A percentile compares a stretch with the other conserved stretches of the same genome.
Conservation (phyloP, 1,284 basidiomycete genomes). For the Moesziomyces aphidis region DNA sequence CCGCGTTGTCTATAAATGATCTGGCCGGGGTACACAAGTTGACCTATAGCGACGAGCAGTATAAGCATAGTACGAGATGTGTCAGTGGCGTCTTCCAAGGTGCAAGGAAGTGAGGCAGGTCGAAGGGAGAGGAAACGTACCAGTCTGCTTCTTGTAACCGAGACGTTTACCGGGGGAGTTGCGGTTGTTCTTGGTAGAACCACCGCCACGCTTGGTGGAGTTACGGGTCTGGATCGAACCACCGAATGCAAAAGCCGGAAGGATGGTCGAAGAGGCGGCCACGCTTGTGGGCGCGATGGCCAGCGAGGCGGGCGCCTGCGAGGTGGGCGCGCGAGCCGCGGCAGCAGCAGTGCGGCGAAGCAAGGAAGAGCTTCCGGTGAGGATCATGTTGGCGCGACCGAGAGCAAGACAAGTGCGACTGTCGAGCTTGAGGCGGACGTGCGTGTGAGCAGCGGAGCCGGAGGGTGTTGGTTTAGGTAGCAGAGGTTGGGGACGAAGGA, state of each 20-base stretch:
- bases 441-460: too few species aligned
- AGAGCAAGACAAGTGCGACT: neutral
- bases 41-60: constrained; percentile 25
- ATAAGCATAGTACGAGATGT: neutral
- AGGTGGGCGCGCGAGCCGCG: constrained; percentile 18
- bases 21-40: constrained; percentile 60
- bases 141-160: constrained; percentile 64
- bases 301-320: constrained; percentile 47
- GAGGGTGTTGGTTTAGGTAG: too few species aligned
- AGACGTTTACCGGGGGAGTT: constrained; percentile 66
- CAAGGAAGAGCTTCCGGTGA: constrained; percentile 23
- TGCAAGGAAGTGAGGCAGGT: too few species aligned
- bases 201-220: constrained; percentile 67
- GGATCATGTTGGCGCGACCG: constrained; percentile 13
- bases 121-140: constrained; percentile 7
- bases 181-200: constrained; percentile 66
- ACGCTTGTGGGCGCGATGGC: constrained; percentile 47
- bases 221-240: constrained; percentile 65
- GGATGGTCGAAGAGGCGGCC: constrained; percentile 9
- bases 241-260: constrained; percentile 61
- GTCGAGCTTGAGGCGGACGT: too few species aligned
- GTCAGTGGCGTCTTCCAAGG: too few species aligned
- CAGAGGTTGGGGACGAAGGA: neutral
- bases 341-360: constrained; percentile 32
- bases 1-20: constrained; percentile 66